Percentiles rank a stretch among this genome's conserved stretches.
These are phyloP conservation scores for Haematococcus lacustris DNA, from an alignment of 139 green algal genomes.

Conservation along the genomic window DNA sequence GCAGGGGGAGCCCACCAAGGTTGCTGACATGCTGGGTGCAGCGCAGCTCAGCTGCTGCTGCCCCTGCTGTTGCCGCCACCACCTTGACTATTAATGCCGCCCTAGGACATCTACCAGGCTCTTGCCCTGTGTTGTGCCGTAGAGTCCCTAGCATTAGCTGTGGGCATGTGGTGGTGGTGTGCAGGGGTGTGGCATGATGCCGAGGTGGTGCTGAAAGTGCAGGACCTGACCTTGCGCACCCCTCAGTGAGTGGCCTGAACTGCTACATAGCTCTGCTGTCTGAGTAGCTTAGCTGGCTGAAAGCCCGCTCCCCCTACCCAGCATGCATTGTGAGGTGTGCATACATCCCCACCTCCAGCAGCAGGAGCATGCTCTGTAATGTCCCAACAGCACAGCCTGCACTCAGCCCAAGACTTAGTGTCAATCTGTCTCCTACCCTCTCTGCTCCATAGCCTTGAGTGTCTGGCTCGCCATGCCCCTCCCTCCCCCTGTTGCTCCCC, in stretches of 20 bases:
- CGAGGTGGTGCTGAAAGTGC: constrained; percentile 28
- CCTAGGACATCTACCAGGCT: too few species aligned
- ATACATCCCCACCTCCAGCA: background rate
- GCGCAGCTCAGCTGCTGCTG: too few species aligned
- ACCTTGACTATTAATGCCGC: too few species aligned
- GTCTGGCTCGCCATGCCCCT: background rate
- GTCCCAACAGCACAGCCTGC: background rate
- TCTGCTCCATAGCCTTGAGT: background rate
- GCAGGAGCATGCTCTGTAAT: background rate
- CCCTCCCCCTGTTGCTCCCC: background rate
- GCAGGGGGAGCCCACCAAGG: too few species aligned
- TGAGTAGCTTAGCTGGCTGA: background rate
- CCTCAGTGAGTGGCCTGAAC: constrained; percentile 9
- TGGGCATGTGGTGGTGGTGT: too few species aligned
- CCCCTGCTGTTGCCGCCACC: too few species aligned
- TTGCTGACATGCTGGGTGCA: too few species aligned
- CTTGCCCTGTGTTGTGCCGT: too few species aligned
- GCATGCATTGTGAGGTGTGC: background rate
- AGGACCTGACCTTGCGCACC: constrained; percentile 3
- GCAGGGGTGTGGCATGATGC: constrained; percentile 18
- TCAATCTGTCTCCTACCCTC: background rate
- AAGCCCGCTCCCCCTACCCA: background rate
- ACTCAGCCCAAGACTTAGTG: background rate
- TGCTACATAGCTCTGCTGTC: too few species aligned
- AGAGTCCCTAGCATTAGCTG: too few species aligned